Base-by-base conservation (phyloP, 768 basidiomycete species). In the Collybiopsis luxurians region DNA sequence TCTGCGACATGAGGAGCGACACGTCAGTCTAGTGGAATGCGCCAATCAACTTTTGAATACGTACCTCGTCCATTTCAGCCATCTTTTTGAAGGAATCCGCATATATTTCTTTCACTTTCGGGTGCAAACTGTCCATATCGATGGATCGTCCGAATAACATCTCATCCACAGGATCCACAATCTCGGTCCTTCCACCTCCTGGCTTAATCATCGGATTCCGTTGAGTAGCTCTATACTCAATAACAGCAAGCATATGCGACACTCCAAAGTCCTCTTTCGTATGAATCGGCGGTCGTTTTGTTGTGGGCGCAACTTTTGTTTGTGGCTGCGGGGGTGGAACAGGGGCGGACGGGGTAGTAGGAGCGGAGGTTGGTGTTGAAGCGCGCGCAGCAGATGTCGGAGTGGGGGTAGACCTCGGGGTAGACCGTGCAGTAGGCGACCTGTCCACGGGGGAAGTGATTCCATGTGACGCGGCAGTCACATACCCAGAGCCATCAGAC, bases 201-300 rank as follows among this genome's bases (percentile, higher is more conserved):
- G 75, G 71, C 3, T 63, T 50, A 38, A 71, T 70, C 40, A 71
- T 64, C 49, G 66, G 67, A 56, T 70, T 75, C 30, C 67, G 64
- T 53, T 73, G 64, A 39, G 69, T 66, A 24, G 83, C 85, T 31
- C 79, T 78, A 36, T 81, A 79, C 69, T 94, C 88, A 55, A 97
- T 93, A 42, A 95, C 78, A 24, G 91, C 87, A 80, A 97, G 80
- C 91, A 97, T 94, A 51, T 86, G 80, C 7, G 82, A 73, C 24
- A 96, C 75, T 1, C 95, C 95, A 71, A 95, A 95, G 68, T 95
- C 92, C 65, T 95, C 86, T 59, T 79, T 80, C n/a, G 82, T 82
- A 47, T 88, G 70, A 42, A 82, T 67, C 31, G 79, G 75, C 9
- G 43, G 23, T 1, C 73, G 67, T 56, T 73, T 79, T 12, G 72